Conservation (phyloP, 768 basidiomycete genomes). For the Scleroderma citrinum region DNA sequence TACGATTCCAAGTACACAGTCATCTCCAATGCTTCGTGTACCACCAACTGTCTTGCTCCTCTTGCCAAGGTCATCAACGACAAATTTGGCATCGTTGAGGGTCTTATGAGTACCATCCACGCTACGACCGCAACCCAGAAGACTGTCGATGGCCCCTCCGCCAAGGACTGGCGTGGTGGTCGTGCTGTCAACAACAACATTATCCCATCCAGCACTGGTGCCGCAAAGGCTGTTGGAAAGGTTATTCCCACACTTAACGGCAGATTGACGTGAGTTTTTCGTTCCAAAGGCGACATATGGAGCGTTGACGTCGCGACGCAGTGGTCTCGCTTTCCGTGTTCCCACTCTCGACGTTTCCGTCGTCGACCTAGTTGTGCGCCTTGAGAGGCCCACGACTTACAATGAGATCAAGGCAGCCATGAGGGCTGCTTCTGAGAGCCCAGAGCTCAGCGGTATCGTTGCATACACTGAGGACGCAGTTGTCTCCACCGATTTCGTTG, state of each 20-base stretch:
- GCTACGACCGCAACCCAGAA: constrained; percentile 94
- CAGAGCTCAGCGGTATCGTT: constrained; percentile 61
- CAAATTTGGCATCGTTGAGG: constrained; percentile 94
- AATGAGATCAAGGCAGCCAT: constrained; percentile 85
- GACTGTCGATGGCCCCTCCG: constrained; percentile 90
- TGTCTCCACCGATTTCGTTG: constrained; percentile 92
- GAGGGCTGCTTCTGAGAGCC: constrained; percentile 69
- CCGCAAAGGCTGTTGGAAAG: constrained; percentile 98
- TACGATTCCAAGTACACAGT: constrained; percentile 89
- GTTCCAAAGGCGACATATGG: background rate
- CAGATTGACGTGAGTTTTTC: constrained; percentile 83
- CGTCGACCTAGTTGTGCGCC: constrained; percentile 92
- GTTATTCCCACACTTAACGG: constrained; percentile 95
- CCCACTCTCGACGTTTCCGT: constrained; percentile 96
- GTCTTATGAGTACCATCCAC: constrained; percentile 98
- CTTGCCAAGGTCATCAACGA: constrained; percentile 98
- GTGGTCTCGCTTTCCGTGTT: constrained; percentile 95
- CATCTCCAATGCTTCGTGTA: constrained; percentile 99
- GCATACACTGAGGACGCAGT: constrained; percentile 92
- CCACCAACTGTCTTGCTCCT: constrained; percentile 99
- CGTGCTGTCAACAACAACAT: constrained; percentile 97
- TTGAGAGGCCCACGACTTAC: constrained; percentile 81
- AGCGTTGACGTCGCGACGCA: constrained; percentile 22
- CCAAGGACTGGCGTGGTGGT: constrained; percentile 97
- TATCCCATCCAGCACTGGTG: constrained; percentile 98